Base-by-base conservation (phyloP, 2,329 filamentous ascomycete species). In the Zelopaecilomyces penicillatus region DNA sequence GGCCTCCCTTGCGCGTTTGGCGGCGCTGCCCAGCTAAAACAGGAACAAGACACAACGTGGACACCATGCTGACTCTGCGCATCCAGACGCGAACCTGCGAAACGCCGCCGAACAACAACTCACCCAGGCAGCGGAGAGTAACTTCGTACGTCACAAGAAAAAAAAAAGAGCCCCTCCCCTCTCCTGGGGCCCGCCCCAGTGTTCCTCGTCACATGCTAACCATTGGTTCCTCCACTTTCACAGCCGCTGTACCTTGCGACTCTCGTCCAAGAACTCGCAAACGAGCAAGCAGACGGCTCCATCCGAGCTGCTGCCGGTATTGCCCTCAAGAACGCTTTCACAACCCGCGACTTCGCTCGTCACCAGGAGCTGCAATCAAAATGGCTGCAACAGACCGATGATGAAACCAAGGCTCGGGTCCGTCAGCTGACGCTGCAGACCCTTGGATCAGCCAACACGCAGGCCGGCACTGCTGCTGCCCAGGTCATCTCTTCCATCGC, bases 241-340 rank as follows among this genome's bases (percentile, higher is more conserved):
- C 67, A 96, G 93, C 83, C 93, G 60, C 81, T 85, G 67, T 98
- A 98, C 71, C 82, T 97, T 55, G 82, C 84, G 55, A 93, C 89
- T 52, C 85, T 98, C 63, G 91, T 93, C 55, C 85, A 87, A 70
- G 88, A 95, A 69, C 82, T 98, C 61, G 89, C 90, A 63, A 95
- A 96, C 69, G 91, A 97, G 62, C 77, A 80, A 56, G 83, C 85
- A 54, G 76, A 86, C 62, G 78, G 85, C 53, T 80, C 87, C 63
- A 93, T 96, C 63, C 85, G 93, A 76, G 85, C 87, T 57, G 91
- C 93, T 56, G 93, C 93, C 58, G 93, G 90, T 80, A 80, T 98
- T 58, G 91, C 93, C 57, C 76, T 98, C 62, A 98, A 98, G 74
- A 98, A 98, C 76, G 86, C 93, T 60, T 97, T 98, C 73, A 88